Evolutionary conservation across 495 filamentous ascomycete genomes (phyloP).

Genomic region (Neurospora africana): DNA sequence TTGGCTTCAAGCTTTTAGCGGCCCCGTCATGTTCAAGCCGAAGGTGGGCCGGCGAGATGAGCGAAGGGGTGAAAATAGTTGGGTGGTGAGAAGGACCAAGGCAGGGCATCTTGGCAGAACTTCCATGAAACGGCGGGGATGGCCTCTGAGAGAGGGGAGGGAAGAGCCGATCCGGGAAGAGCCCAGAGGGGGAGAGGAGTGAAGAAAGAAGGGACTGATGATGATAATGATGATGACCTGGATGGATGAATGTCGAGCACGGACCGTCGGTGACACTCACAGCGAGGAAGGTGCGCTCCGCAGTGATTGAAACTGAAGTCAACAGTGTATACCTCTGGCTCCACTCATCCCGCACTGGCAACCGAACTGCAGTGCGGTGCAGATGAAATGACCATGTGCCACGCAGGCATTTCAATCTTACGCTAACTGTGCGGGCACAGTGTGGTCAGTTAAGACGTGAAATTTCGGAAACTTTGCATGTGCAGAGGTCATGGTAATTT

Average conservation of each 20-base stretch:
- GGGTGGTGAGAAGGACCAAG: background rate
- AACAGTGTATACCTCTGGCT: background rate
- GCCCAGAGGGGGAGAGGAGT: background rate
- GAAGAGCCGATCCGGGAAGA: background rate
- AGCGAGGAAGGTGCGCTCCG: background rate
- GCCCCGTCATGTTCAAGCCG: background rate
- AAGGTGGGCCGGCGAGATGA: background rate
- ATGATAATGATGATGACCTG: background rate
- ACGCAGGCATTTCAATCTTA: background rate
- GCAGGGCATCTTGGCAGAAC: background rate
- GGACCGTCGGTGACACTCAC: no score
- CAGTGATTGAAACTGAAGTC: background rate
- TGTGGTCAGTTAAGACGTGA: background rate
- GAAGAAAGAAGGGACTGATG: background rate
- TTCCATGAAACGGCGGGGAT: background rate
- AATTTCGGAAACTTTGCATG: background rate
- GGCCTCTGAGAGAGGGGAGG: background rate
- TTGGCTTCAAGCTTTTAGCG: background rate
- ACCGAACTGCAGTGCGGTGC: background rate
- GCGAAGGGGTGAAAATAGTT: background rate
- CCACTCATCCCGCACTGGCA: background rate
- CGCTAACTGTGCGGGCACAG: slow-evolving; percentile 11
- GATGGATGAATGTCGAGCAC: background rate
- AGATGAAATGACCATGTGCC: background rate
- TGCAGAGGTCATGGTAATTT: background rate